These are phyloP conservation scores for Metschnikowia henanensis DNA, from an alignment of 805 yeast species.

Conservation along the genomic window DNA sequence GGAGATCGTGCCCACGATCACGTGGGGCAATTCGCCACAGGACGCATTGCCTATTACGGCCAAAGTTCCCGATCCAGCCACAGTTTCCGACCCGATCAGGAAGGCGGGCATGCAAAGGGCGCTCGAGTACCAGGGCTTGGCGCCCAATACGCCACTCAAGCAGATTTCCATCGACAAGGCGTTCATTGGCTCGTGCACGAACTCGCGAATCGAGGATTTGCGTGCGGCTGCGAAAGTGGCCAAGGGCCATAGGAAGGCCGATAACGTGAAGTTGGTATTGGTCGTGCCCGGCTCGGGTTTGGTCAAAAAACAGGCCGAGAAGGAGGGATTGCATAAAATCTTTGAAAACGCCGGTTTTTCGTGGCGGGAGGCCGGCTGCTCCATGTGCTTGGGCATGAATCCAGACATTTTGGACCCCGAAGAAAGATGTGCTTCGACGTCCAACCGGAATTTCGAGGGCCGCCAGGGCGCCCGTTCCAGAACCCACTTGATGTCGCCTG, in stretches of 20 bases:
- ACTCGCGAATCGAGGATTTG: constrained; percentile 95
- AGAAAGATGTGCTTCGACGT: constrained; percentile 98
- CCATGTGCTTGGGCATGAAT: constrained; percentile 99
- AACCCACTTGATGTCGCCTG: constrained; percentile 98
- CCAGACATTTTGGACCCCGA: constrained; percentile 94
- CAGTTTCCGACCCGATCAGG: constrained; percentile 66
- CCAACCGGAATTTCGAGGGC: constrained; percentile 98
- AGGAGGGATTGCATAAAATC: constrained; percentile 90
- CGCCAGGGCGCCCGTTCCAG: constrained; percentile 97
- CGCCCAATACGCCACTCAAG: constrained; percentile 74
- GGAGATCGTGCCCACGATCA: constrained; percentile 92
- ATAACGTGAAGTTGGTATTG: constrained; percentile 74
- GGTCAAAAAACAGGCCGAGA: constrained; percentile 90
- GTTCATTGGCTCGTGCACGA: constrained; percentile 97
- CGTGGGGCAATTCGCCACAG: constrained; percentile 99
- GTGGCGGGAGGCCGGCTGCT: constrained; percentile 99
- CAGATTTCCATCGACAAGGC: constrained; percentile 87
- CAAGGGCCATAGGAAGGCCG: constrained; percentile 85
- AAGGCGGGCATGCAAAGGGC: constrained; percentile 90
- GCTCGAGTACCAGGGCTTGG: constrained; percentile 86
- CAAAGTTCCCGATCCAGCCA: constrained; percentile 85
- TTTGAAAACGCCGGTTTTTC: constrained; percentile 92
- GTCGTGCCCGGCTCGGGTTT: constrained; percentile 98
- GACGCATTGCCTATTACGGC: constrained; percentile 96
- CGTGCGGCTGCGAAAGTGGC: constrained; percentile 94